Evolutionary conservation across 768 basidiomycete genomes (phyloP).

Genomic region (Serendipita sp.): DNA sequence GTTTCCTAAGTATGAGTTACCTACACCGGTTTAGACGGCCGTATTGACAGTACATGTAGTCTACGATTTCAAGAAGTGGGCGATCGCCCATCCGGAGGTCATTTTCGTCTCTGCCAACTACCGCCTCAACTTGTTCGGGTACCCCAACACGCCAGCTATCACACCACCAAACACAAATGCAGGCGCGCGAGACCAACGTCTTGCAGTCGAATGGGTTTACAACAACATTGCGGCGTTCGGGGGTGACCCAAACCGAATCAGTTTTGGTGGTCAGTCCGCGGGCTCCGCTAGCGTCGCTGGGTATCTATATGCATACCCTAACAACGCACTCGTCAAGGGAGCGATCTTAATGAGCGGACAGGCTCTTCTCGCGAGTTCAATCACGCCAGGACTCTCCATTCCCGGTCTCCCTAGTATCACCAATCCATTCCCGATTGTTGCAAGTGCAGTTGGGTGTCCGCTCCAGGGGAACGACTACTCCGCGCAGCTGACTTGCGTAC

Average conservation of each 20-base stretch:
- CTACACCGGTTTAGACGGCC: too few relatives aligned
- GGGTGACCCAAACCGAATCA: not conserved
- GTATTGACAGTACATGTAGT: too few relatives aligned
- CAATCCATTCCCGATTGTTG: not conserved
- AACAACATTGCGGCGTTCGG: conserved; percentile 4
- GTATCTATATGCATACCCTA: not conserved
- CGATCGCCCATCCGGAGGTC: conserved; percentile 16
- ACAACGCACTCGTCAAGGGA: not conserved
- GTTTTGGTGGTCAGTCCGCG: conserved; percentile 19
- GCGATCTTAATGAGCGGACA: not conserved
- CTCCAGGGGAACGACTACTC: not conserved
- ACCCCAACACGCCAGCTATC: conserved; percentile 16
- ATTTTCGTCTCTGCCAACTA: conserved; percentile 18
- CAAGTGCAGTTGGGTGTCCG: not conserved
- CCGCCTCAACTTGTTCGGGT: conserved; percentile 17
- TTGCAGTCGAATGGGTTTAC: not conserved
- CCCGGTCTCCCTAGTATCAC: not conserved
- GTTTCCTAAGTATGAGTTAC: too few relatives aligned
- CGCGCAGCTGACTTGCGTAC: not conserved
- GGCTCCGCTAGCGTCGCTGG: conserved; percentile 23
- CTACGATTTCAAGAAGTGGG: conserved; percentile 15
- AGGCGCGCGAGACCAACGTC: not conserved
- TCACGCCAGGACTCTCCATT: not conserved
- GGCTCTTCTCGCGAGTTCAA: not conserved
- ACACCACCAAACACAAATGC: conserved; percentile 13